Conservation (phyloP, 2,329 filamentous ascomycete genomes). For the Cordyceps cateniannulata region DNA sequence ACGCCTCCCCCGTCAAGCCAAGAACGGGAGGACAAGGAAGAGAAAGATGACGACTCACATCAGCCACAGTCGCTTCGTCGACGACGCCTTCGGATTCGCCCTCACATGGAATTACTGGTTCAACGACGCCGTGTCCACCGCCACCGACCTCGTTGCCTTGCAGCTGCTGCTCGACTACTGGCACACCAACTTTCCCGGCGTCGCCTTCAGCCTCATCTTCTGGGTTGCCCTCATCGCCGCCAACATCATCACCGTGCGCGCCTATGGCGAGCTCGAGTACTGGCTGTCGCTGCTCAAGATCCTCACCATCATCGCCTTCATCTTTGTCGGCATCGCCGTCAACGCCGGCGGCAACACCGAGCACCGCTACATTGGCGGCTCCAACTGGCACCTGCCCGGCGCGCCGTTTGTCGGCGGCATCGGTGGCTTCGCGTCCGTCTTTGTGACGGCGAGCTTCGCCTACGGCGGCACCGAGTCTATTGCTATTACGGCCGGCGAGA, state of each 20-base stretch:
- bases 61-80: slow-evolving; percentile 38
- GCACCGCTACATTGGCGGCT: slow-evolving; percentile 50
- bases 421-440: slow-evolving; percentile 55
- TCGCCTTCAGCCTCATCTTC: slow-evolving; percentile 57
- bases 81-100: slow-evolving; percentile 48
- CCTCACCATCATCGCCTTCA: slow-evolving; percentile 51
- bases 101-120: slow-evolving; percentile 59
- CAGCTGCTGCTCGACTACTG: slow-evolving; percentile 54
- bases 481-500: slow-evolving; percentile 60
- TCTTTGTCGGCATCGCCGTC: slow-evolving; percentile 52
- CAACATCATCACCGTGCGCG: slow-evolving; percentile 28
- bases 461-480: slow-evolving; percentile 25
- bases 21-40: neutral
- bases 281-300: slow-evolving; percentile 51
- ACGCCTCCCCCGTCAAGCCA: neutral
- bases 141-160: slow-evolving; percentile 49
- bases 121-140: slow-evolving; percentile 50
- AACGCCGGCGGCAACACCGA: slow-evolving; percentile 46
- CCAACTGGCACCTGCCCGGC: slow-evolving; percentile 51
- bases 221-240: slow-evolving; percentile 45
- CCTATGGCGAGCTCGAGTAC: slow-evolving; percentile 42
- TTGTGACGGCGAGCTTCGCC: slow-evolving; percentile 50
- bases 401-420: slow-evolving; percentile 61
- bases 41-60: neutral
- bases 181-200: slow-evolving; percentile 56